Percentiles rank a stretch among this genome's conserved stretches.
These are phyloP conservation scores for Dendrobium chrysotoxum DNA, from an alignment of 106 monocot genomes.

Conservation along the genomic window DNA sequence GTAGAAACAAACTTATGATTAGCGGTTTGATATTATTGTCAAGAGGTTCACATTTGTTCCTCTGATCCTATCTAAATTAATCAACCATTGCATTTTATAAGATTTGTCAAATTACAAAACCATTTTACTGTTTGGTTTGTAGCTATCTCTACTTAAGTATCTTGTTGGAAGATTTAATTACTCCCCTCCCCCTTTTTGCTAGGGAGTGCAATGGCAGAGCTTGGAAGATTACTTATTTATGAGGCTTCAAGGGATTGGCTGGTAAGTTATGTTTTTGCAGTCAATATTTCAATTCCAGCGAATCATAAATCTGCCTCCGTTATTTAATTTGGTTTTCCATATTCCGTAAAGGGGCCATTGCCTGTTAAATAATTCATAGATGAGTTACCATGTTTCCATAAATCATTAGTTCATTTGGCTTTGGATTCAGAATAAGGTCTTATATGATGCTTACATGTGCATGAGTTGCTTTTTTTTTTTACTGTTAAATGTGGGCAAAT, in stretches of 20 bases:
- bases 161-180: neutral
- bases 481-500: neutral
- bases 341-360: neutral
- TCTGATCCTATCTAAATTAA: neutral
- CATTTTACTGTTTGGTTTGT: neutral
- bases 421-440: neutral
- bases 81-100: neutral
- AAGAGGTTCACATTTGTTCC: neutral
- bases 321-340: neutral
- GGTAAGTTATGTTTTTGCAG: conserved; percentile 36
- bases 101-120: neutral
- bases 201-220: conserved; percentile 92
- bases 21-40: neutral
- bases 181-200: neutral
- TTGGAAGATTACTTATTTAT: conserved; percentile 89
- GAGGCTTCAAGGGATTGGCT: conserved; percentile 98
- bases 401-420: neutral
- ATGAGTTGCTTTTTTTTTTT: neutral
- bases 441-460: neutral
- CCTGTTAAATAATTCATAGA: neutral
- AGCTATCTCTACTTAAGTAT: neutral
- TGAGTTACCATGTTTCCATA: neutral
- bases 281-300: neutral
- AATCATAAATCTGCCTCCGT: neutral
- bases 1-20: neutral